A percentile compares a stretch with the other conserved stretches of the same genome.
Evolutionary conservation across 257 asterid species (phyloP).

Genomic region (Gentiana dahurica): DNA sequence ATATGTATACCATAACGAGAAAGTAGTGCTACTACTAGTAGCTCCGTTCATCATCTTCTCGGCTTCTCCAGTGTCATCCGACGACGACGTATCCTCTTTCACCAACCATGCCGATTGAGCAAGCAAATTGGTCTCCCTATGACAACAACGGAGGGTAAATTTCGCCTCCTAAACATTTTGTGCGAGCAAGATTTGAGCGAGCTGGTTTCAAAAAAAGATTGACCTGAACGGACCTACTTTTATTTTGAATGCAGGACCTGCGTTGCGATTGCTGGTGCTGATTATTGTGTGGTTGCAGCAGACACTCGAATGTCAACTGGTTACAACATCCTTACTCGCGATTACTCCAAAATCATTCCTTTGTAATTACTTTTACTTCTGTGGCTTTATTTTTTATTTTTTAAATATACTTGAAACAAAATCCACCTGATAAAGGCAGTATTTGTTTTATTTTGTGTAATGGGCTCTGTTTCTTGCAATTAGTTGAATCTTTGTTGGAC

Average conservation of each 20-base stretch:
- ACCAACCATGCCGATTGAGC: constrained; percentile 60
- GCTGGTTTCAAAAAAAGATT: no score
- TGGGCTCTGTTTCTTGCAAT: background rate
- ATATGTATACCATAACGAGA: no score
- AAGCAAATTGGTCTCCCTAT: constrained; percentile 86
- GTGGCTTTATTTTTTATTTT: background rate
- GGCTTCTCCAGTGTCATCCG: background rate
- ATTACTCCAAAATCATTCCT: constrained; percentile 79
- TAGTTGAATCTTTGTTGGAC: background rate
- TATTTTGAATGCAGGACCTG: constrained; percentile 49
- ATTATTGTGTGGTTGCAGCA: constrained; percentile 92
- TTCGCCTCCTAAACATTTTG: background rate
- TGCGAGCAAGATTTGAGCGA: background rate
- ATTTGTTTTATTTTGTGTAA: background rate
- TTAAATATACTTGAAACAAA: no score
- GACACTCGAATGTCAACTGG: constrained; percentile 93
- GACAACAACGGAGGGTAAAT: constrained; percentile 96
- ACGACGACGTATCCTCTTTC: background rate
- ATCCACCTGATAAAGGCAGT: background rate
- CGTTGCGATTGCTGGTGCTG: constrained; percentile 89
- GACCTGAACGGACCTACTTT: background rate
- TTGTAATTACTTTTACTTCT: constrained; percentile 28
- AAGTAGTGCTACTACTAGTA: background rate
- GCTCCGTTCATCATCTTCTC: background rate
- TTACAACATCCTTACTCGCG: constrained; percentile 67